phyloP scores from a whole-genome alignment of 2,329 filamentous ascomycete genomes.

The Clonostachys byssicola region DNA sequence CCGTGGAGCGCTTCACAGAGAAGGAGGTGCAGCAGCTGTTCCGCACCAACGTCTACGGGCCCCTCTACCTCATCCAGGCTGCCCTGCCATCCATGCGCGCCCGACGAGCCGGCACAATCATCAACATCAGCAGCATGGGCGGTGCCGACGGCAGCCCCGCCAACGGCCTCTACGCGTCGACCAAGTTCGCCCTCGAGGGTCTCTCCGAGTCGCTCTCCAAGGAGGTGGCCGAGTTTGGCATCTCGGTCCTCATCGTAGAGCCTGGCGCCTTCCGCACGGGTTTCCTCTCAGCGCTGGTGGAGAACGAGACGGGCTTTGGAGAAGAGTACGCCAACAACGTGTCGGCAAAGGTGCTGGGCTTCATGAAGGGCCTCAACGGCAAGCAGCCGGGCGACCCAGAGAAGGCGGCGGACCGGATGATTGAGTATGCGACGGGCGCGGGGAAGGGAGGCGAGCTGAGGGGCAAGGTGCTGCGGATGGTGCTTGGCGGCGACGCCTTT shows the following conservation, averaged over 20 bases:
- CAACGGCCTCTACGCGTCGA: constrained; percentile 36
- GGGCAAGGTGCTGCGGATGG: constrained; percentile 22
- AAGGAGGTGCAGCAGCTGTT: constrained; percentile 34
- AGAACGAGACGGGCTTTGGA: constrained; percentile 10
- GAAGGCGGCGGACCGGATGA: constrained; percentile 27
- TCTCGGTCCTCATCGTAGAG: constrained; percentile 38
- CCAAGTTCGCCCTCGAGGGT: constrained; percentile 37
- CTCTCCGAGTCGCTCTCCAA: constrained; percentile 32
- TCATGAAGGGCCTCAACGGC: constrained; percentile 16
- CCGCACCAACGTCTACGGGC: constrained; percentile 44
- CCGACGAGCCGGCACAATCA: constrained; percentile 31
- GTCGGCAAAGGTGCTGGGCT: constrained; percentile 13
- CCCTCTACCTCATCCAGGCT: constrained; percentile 39
- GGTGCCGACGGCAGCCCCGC: constrained; percentile 30
- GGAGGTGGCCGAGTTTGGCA: constrained; percentile 37
- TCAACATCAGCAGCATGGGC: constrained; percentile 41
- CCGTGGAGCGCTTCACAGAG: constrained; percentile 29
- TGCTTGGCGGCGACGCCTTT: constrained; percentile 26
- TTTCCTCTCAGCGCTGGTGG: constrained; percentile 24
- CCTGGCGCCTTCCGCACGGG: constrained; percentile 45
- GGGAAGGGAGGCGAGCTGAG: constrained; percentile 16
- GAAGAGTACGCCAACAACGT: constrained; percentile 18
- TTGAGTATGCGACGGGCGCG: constrained; percentile 25
- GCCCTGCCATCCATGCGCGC: constrained; percentile 40
- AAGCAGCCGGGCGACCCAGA: constrained; percentile 32